Evolutionary conservation across 805 yeast species (phyloP), one percentile per base, ranked within the genome.

Genomic region (Zygotorulaspora chibaensis): DNA sequence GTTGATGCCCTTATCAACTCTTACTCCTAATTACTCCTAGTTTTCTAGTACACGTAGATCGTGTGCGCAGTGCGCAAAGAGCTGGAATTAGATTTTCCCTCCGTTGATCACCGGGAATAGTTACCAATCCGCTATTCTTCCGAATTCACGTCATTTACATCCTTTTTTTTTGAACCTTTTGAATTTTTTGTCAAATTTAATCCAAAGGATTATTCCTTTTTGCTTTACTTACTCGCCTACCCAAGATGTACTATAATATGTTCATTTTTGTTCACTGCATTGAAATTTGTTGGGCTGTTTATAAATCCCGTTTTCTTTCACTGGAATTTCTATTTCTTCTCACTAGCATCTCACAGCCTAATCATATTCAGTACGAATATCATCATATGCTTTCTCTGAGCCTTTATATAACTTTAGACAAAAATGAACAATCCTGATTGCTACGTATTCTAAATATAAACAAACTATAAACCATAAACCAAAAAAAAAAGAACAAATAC

Each of bases 51-150:
- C 53, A 42, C 53, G 50, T 48, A 38, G 52, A 48, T 48, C 52
- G 52, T 45, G 50, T 36, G 50, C 53, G 53, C 50, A 42, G 53
- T 38, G 53, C 53, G 53, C 48, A 49, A 41, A 40, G n/a, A 30
- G 36, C 36, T 23, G 25, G 37, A 28, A 43, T 43, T 16, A n/a
- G 15, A 13, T 12, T 29, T 13, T 12, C 15, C 5, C 8, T 13
- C 8, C 33, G 15, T 29, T 29, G 42, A 27, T 30, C 41, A 35
- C 8, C 18, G 26, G 18, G 33, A 18, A 25, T 23, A 25, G 15
- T 18, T 15, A 15, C 16, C 20, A 34, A 20, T 27, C 35, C 18
- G 4, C 40, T 16, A 13, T n/a, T 13, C 28, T 28, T 35, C 26
- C 9, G 16, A 13, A 36, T 25, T 12, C 27, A 13, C 12, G 13